Base-by-base conservation (phyloP, 805 yeast species). In the Grigorovia jiainica region DNA sequence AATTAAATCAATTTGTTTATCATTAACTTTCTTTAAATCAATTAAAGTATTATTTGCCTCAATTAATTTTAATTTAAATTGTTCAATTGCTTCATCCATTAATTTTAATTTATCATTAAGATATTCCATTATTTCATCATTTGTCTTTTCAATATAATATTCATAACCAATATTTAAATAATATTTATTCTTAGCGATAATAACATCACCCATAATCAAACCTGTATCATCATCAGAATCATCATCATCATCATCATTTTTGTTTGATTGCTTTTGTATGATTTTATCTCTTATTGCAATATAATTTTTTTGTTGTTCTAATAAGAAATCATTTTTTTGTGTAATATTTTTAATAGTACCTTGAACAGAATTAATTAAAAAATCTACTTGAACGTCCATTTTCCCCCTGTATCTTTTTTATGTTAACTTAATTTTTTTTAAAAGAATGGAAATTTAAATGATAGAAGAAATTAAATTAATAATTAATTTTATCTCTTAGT, bases 41-140 rank as follows among this genome's bases (percentile, higher is more conserved):
- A 48, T 44, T 38, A 71, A 43, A 17, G 67, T 61, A 11, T 54
- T 52, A 7, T 60, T 44, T 3, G 75, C 75, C 27, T 69, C 72
- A 23, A 56, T 47, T 4, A 73, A 60, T 42, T 68, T 69, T 1
- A 23, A 38, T 6, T 60, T 54, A 39, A 75, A 66, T 42, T 71
- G 71, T 8, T 47, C 49, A 3, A 72, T 60, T 1, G 75, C 71
- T n/a, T 58, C 58, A 2, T 56, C 54, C 18, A 72, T 57, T 6
- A 59, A 41, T 10, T 24, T 32, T 17, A 57, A 38, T 43, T 58
- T 52, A 25, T 51, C 53, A 16, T 53, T 43, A 16, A 57, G 48
- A 47, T 55, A 60, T 3, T 39, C 45, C 10, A 54, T 34, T 10
- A 53, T 52, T 35, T 59, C 61, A 4, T 44, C 49, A 20, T 34